phyloP scores from a whole-genome alignment of 176 grass and related monocot genomes.

The Areca catechu region DNA sequence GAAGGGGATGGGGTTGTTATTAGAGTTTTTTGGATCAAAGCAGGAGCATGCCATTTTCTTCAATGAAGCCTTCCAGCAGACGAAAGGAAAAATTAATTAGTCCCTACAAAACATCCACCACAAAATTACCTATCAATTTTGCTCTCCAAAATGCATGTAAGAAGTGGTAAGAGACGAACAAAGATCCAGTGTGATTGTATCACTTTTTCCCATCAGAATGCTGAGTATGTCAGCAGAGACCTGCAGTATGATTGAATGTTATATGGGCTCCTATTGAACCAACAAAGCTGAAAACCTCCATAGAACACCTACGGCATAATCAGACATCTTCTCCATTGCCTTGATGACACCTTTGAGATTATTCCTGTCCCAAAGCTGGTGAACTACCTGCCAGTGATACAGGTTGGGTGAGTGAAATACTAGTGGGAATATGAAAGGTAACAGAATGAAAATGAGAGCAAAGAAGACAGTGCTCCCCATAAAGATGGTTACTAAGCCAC shows the following conservation, averaged over 20 bases:
- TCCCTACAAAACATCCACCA: not conserved
- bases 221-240: conserved; percentile 52
- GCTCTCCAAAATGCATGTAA: conserved; percentile 54
- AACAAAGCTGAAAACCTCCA: too few species aligned
- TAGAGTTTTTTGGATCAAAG: too few species aligned
- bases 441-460: too few species aligned
- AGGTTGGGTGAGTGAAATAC: not conserved
- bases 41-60: too few species aligned
- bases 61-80: too few species aligned
- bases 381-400: conserved; percentile 41
- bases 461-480: too few species aligned
- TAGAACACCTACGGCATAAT: conserved; percentile 46
- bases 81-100: too few species aligned
- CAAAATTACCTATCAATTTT: conserved; percentile 49
- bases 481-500: too few species aligned
- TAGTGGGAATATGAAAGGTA: too few species aligned
- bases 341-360: conserved; percentile 42
- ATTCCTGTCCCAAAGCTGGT: conserved; percentile 49
- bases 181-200: conserved; percentile 44
- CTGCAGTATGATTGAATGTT: conserved; percentile 24
- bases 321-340: conserved; percentile 39
- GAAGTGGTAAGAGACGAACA: conserved; percentile 45
- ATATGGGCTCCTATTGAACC: too few species aligned
- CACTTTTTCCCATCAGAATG: conserved; percentile 45
- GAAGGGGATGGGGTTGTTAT: too few species aligned